Evolutionary conservation across 768 basidiomycete species (phyloP).

Genomic region (Hygrophorus pudorinus): DNA sequence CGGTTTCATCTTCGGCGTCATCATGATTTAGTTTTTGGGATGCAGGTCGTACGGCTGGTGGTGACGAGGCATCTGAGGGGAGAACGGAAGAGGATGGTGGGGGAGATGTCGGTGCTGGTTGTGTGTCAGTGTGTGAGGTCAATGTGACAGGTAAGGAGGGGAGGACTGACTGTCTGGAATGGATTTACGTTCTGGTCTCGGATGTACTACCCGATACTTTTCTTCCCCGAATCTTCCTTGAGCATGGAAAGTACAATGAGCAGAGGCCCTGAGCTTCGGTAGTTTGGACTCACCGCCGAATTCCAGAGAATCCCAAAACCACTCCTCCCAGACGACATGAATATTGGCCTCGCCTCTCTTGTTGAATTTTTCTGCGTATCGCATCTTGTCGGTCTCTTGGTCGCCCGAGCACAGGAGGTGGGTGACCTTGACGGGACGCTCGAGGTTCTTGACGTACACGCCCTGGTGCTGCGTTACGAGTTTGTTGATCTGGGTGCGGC

Average conservation of each 20-base stretch:
- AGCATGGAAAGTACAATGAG: neutral
- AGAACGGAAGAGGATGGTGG: constrained; percentile 14
- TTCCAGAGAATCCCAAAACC: constrained; percentile 89
- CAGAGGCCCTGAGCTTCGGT: neutral
- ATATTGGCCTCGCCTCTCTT: constrained; percentile 61
- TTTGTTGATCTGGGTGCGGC: constrained; percentile 55
- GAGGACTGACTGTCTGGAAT: neutral
- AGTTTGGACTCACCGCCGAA: constrained; percentile 42
- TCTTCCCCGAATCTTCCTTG: constrained; percentile 57
- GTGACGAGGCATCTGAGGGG: constrained; percentile 14
- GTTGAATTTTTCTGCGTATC: constrained; percentile 69
- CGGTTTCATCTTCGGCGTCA: constrained; percentile 48
- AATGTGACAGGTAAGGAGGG: neutral
- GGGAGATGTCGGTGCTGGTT: constrained; percentile 14
- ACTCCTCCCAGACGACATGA: constrained; percentile 85
- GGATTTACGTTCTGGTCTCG: constrained; percentile 47
- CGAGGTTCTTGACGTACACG: constrained; percentile 61
- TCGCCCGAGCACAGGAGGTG: constrained; percentile 74
- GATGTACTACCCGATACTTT: constrained; percentile 46
- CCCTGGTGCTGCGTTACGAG: constrained; percentile 55
- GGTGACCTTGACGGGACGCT: constrained; percentile 71
- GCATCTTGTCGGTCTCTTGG: constrained; percentile 66
- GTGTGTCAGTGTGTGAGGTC: neutral
- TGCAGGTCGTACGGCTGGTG: constrained; percentile 15
- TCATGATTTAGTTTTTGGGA: constrained; percentile 16